These are phyloP conservation scores for Limnomonas spitsbergensis DNA, from an alignment of 139 green algal genomes.

Conservation along the genomic window DNA sequence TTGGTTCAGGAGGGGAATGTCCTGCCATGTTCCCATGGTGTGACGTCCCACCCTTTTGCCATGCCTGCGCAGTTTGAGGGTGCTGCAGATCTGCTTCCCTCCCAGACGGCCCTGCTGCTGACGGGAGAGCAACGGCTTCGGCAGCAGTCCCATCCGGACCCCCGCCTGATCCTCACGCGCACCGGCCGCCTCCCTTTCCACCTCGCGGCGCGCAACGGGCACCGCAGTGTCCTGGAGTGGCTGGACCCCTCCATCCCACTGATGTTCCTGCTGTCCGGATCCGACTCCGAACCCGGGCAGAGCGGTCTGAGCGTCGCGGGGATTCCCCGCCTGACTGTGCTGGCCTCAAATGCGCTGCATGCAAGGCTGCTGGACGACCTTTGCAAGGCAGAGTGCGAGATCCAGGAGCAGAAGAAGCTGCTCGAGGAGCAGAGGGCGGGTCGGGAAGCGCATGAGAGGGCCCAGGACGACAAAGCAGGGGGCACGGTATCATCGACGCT, in stretches of 20 bases:
- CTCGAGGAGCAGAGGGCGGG: slow-evolving; percentile 8
- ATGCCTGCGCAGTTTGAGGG: slow-evolving; percentile 31
- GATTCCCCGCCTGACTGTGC: slow-evolving; percentile 16
- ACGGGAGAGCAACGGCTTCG: slow-evolving; percentile 24
- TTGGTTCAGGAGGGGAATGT: too few relatives aligned
- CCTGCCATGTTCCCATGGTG: too few relatives aligned
- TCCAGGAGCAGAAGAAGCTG: not conserved
- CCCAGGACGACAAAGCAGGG: not conserved
- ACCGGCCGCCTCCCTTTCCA: slow-evolving; percentile 36
- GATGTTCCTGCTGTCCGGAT: slow-evolving; percentile 37
- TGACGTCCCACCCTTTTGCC: too few relatives aligned
- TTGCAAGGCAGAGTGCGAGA: slow-evolving; percentile 3
- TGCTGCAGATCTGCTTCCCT: slow-evolving; percentile 26
- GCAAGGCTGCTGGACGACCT: slow-evolving; percentile 16
- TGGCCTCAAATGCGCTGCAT: slow-evolving; percentile 34
- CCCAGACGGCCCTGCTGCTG: slow-evolving; percentile 18
- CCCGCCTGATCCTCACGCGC: slow-evolving; percentile 39
- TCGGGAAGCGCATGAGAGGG: slow-evolving; percentile 12
- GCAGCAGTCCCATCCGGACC: slow-evolving; percentile 31
- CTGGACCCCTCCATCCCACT: slow-evolving; percentile 44
- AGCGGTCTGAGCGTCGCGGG: not conserved
- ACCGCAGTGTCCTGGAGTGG: slow-evolving; percentile 28
- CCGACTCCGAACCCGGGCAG: slow-evolving; percentile 10
- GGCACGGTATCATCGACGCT: not conserved
- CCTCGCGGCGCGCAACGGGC: not conserved